These are phyloP conservation scores for Trametes hirsuta DNA, from an alignment of 1,284 basidiomycete species.

Conservation along the genomic window DNA sequence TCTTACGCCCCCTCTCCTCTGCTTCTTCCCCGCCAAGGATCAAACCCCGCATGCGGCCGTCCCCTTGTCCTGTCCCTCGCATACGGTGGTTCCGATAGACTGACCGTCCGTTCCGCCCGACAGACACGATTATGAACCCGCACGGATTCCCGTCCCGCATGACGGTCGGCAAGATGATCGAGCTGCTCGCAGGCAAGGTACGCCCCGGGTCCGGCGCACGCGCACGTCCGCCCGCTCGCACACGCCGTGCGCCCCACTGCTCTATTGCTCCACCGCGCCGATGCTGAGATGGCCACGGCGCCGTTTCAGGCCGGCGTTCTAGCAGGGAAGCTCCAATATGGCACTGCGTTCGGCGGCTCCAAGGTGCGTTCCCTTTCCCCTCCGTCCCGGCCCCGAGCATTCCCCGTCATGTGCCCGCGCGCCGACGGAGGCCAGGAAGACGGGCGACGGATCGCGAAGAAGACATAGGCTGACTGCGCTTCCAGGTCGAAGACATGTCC, in stretches of 20 bases:
- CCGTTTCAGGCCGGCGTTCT: conserved; percentile 79
- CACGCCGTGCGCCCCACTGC: conserved; percentile 2
- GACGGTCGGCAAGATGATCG: conserved; percentile 99
- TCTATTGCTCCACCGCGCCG: conserved; percentile 4
- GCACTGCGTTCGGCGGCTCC: conserved; percentile 96
- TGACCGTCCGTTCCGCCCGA: conserved; percentile 9
- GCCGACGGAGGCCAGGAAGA: background rate
- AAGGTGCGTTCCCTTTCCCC: conserved; percentile 56
- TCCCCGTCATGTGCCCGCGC: background rate
- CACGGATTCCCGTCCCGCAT: conserved; percentile 99
- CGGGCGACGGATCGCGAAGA: background rate
- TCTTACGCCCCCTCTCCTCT: background rate
- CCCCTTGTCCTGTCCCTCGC: background rate
- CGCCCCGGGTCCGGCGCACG: conserved; percentile 17
- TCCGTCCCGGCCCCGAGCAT: conserved; percentile 1
- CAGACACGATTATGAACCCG: conserved; percentile 99
- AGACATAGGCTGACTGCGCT: conserved; percentile 13
- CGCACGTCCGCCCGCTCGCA: background rate
- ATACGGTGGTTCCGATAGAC: conserved; percentile 18
- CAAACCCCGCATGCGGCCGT: background rate
- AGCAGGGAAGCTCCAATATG: conserved; percentile 86
- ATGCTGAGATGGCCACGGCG: conserved; percentile 12
- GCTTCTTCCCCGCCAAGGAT: too few species aligned
- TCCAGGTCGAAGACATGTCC: conserved; percentile 97
- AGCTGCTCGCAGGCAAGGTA: conserved; percentile 95